Evolutionary conservation across 768 basidiomycete species (phyloP).

Genomic region (Cystoderma amianthinum): DNA sequence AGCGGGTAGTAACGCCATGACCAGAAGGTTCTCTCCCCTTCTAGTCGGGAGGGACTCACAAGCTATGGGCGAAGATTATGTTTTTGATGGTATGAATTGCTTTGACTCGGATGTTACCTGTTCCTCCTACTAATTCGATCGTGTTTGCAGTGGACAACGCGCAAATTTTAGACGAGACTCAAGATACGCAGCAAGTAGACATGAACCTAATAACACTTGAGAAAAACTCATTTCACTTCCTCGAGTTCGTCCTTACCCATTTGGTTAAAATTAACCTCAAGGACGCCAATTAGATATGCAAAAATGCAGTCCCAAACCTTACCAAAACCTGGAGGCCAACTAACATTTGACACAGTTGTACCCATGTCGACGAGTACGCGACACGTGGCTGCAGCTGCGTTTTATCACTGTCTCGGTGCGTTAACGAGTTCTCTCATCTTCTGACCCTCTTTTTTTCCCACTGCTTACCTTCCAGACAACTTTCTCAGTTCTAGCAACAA

Average conservation of each 20-base stretch:
- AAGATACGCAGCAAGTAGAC: slow-evolving; percentile 51
- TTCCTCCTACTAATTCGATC: background rate
- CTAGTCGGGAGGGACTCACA: slow-evolving; percentile 32
- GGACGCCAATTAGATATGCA: slow-evolving; percentile 45
- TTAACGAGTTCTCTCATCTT: slow-evolving; percentile 2
- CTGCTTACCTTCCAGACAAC: slow-evolving; percentile 4
- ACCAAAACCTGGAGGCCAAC: slow-evolving; percentile 32
- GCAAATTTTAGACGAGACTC: slow-evolving; percentile 10
- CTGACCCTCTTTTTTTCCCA: background rate
- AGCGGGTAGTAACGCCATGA: slow-evolving; percentile 31
- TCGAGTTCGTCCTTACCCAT: slow-evolving; percentile 46
- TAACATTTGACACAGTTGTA: slow-evolving; percentile 62
- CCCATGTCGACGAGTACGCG: slow-evolving; percentile 61
- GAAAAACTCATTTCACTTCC: slow-evolving; percentile 71
- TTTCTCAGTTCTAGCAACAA: slow-evolving; percentile 65
- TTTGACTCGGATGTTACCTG: slow-evolving; percentile 3
- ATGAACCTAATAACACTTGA: slow-evolving; percentile 55
- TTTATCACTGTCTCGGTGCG: slow-evolving; percentile 82
- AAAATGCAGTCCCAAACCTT: slow-evolving; percentile 69
- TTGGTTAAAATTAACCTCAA: slow-evolving; percentile 7
- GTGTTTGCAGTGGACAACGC: slow-evolving; percentile 8
- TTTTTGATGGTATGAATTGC: slow-evolving; percentile 48
- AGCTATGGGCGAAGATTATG: slow-evolving; percentile 52
- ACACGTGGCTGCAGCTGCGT: slow-evolving; percentile 74
- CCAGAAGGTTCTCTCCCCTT: slow-evolving; percentile 47